Conservation (phyloP, 306 rosid genomes). For the Luffa acutangula region DNA sequence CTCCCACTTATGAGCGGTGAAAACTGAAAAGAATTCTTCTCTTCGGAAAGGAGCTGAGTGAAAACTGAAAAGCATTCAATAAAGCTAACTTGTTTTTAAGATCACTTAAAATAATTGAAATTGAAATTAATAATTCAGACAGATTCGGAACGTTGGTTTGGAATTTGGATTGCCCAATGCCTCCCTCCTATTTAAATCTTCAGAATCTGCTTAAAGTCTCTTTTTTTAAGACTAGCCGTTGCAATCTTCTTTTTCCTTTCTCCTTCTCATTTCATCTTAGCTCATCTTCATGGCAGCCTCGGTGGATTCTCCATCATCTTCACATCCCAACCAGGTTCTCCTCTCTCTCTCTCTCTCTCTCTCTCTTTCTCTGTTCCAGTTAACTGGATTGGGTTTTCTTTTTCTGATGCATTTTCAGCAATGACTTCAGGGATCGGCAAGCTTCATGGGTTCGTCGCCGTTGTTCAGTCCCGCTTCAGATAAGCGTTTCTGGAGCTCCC, state of each 20-base stretch:
- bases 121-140: not conserved
- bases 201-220: not conserved
- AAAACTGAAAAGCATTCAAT: not conserved
- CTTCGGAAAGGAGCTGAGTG: not conserved
- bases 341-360: not conserved
- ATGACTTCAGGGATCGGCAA: constrained; percentile 18
- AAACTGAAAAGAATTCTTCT: not conserved
- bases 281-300: constrained; percentile 39
- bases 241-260: not conserved
- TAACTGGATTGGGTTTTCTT: not conserved
- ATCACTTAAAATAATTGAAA: not conserved
- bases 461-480: constrained; percentile 63
- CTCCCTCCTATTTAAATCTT: constrained; percentile 2
- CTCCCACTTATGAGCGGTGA: not conserved
- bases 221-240: constrained; percentile 68
- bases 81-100: not conserved
- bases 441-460: constrained; percentile 34
- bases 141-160: constrained; percentile 1
- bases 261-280: not conserved
- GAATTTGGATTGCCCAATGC: too few species aligned
- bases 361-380: not conserved
- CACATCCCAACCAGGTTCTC: constrained; percentile 37
- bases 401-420: not conserved
- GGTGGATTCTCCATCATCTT: constrained; percentile 33
- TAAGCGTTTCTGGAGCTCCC: constrained; percentile 65